Base-by-base conservation (phyloP, 2,329 filamentous ascomycete species). In the Aschersonia sp. region DNA sequence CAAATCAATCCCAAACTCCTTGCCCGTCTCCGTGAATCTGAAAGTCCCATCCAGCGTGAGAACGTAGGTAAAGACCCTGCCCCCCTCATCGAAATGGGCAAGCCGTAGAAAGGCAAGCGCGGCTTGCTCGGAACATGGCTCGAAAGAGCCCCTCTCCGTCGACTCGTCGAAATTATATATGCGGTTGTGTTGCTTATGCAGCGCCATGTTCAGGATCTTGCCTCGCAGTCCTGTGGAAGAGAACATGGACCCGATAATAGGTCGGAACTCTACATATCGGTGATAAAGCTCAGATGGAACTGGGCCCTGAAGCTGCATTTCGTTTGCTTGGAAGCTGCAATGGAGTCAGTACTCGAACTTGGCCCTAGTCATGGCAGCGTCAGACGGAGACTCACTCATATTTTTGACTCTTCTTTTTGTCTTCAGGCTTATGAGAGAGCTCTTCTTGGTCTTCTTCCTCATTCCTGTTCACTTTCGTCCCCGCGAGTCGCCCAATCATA, bases 21-120 rank as follows among this genome's bases (percentile, higher is more conserved):
- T 92, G 32, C 90, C 90, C 0, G 90, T 97, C 64, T 96, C 90
- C 1, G 90, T 96, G 65, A 96, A 96, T 43, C 88, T 83, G 59
- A 94, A 77, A 47, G 90, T 73, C 5, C 83, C 85, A 58, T 97
- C 90, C 6, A 96, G 73, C 0, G 87, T 94, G 29, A 97, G 70
- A 30, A 96, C 83, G 56, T 96, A 97, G 29, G 90, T 97, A 59
- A 92, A 96, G 49, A 94, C 79, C 10, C 88, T 80, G 1, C 85
- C 84, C 14, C 87, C 89, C 56, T 92, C 78, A 57, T 90, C 88
- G 59, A 84, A 90, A 57, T 95, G 87, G 0, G 81, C 84, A 57
- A 96, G 80, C 50, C 88, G 85, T 8, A 97, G 73, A 58, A 97
- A 94, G 53, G 89, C 80, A 22, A 83, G 69, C 0, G 87, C 77